Evolutionary conservation across 352 stramenopile species (phyloP), one percentile per base, ranked within the genome.

Genomic region (Globisporangium iwayamae): DNA sequence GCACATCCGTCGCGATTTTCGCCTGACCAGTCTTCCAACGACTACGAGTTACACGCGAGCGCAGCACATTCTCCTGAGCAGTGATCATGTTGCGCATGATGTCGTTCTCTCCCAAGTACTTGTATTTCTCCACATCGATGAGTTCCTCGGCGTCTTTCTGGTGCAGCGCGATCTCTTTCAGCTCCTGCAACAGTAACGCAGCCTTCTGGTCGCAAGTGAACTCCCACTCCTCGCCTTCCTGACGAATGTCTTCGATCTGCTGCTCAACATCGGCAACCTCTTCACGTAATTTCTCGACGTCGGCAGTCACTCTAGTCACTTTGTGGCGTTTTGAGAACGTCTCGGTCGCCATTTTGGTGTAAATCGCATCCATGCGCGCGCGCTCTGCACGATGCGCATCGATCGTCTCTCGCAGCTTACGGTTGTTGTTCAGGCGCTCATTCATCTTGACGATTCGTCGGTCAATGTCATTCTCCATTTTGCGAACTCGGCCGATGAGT

Each of bases 401-500:
- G 52, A 94, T 85, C 2, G 45, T 69, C 20, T 89, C 72, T 10
- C 84, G 73, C 36, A 94, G 64, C 25, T 80, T 78, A 14, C 84
- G 78, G 63, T 91, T 94, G 38, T 63, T 70, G 30, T 78, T 83
- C 22, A 94, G 78, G 16, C 83, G 85, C 50, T 93, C 85, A 58
- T 94, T 94, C 72, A 94, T 85, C 34, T 90, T 90, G 34, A 94
- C 79, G 45, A 94, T 83, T 1, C 84, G 81, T 4, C 83, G 83
- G 63, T 94, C 85, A 9, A 93, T 85, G 10, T 94, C 85, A 54
- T 89, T 76, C 71, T 94, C 81, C 74, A 94, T 88, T 43, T 93
- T 93, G 60, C 85, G 79, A 2, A 91, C 75, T 34, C 82, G 75
- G 1, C 68, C 73, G 10, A 92, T 69, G 22, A 93, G 73, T 13